Evolutionary conservation across 495 filamentous ascomycete genomes (phyloP).

Genomic region (Xylaria bambusicola): DNA sequence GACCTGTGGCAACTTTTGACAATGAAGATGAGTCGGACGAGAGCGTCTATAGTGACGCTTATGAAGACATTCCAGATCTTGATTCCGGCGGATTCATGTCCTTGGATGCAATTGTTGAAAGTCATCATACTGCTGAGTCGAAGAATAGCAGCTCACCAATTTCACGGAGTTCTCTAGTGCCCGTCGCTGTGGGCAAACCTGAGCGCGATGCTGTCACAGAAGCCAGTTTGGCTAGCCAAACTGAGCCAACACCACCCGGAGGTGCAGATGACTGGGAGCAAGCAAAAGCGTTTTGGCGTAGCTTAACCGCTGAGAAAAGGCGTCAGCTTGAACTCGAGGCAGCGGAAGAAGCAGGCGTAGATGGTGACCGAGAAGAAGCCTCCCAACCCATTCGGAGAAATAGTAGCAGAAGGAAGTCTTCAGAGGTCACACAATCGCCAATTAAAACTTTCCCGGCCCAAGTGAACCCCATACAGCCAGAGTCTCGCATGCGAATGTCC

Average conservation of each 20-base stretch:
- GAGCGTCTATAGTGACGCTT: slow-evolving; percentile 87
- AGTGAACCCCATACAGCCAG: slow-evolving; percentile 22
- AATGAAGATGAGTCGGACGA: slow-evolving; percentile 31
- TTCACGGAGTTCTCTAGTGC: slow-evolving; percentile 2
- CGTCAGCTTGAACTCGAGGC: slow-evolving; percentile 59
- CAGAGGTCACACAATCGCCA: slow-evolving; percentile 19
- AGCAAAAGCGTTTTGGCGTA: slow-evolving; percentile 65
- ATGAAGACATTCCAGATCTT: slow-evolving; percentile 69
- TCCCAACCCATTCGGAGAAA: slow-evolving; percentile 26
- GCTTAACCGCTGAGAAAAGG: slow-evolving; percentile 59
- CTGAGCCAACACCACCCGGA: slow-evolving; percentile 7
- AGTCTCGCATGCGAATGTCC: slow-evolving; percentile 41
- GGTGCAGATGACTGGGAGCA: slow-evolving; percentile 57
- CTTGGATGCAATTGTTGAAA: slow-evolving; percentile 80
- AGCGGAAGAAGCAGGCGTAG: slow-evolving; percentile 47
- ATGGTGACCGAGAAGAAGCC: slow-evolving; percentile 46
- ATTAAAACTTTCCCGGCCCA: not conserved
- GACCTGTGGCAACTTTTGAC: slow-evolving; percentile 9
- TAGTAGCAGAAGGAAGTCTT: slow-evolving; percentile 22
- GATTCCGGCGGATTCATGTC: slow-evolving; percentile 79
- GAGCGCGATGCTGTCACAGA: not conserved
- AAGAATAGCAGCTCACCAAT: not conserved
- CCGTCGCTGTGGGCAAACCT: slow-evolving; percentile 7
- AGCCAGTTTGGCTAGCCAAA: not conserved
- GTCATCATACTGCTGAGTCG: slow-evolving; percentile 37